Evolutionary conservation across 78 protist species (phyloP).

Genomic region (Isochrysis galbana): DNA sequence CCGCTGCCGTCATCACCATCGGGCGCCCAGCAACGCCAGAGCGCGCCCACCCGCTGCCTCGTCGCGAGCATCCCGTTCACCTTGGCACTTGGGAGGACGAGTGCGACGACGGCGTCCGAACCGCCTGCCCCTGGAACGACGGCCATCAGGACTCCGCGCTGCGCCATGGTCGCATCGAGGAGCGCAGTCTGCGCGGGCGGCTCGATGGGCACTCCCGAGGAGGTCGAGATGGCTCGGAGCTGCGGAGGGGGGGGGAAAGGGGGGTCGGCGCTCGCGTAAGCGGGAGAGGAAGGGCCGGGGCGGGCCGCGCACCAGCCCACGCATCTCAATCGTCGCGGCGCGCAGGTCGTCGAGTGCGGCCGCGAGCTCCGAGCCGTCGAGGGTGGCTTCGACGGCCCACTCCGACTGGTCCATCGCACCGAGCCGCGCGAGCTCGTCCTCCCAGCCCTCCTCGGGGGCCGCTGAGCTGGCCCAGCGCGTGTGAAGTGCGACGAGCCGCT

Average conservation of each 20-base stretch:
- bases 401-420: not conserved
- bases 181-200: not conserved
- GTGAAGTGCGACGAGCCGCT: not conserved
- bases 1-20: not conserved
- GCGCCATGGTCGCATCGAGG: not conserved
- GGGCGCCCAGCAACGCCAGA: not conserved
- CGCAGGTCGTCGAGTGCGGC: not conserved
- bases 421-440: not conserved
- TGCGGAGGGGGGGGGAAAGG: too few species aligned
- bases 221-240: not conserved
- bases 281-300: too few species aligned
- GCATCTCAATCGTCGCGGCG: not conserved
- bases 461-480: too few species aligned
- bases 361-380: not conserved
- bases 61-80: not conserved
- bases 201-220: not conserved
- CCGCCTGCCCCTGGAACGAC: constrained; percentile 17
- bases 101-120: not conserved
- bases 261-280: too few species aligned
- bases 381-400: not conserved
- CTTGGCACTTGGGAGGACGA: not conserved
- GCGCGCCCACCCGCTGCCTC: not conserved
- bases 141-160: not conserved
- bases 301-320: not conserved
- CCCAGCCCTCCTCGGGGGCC: too few species aligned